Percentiles rank a stretch among this genome's conserved stretches.
phyloP scores from a whole-genome alignment of 1,284 basidiomycete species.

The Ustilago esculenta region DNA sequence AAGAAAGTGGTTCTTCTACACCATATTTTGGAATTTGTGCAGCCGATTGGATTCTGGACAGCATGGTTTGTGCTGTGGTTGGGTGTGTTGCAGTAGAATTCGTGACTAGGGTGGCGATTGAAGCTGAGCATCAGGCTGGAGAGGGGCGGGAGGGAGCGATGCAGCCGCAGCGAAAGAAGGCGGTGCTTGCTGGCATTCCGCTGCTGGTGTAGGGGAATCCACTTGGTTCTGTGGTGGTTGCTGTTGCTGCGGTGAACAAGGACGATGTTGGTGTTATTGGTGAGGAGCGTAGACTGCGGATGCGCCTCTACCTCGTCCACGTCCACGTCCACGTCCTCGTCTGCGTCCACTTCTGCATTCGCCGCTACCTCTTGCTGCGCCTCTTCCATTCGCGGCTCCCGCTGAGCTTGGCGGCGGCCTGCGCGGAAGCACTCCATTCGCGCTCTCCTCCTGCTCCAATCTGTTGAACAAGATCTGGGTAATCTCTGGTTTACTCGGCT shows the following conservation, averaged over 20 bases:
- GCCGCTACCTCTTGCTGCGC: slow-evolving; percentile 7
- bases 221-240: background rate
- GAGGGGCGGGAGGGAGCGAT: slow-evolving; percentile 6
- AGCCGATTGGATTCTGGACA: too few relatives aligned
- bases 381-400: slow-evolving; percentile 12
- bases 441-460: slow-evolving; percentile 10
- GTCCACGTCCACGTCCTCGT: slow-evolving; percentile 1
- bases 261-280: slow-evolving; percentile 13
- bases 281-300: slow-evolving; percentile 28
- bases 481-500: slow-evolving; percentile 21
- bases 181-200: background rate
- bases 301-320: slow-evolving; percentile 7
- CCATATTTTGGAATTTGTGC: background rate
- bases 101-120: too few relatives aligned
- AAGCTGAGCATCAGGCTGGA: too few relatives aligned
- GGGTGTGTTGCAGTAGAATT: too few relatives aligned
- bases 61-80: background rate
- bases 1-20: background rate
- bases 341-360: slow-evolving; percentile 2
- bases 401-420: slow-evolving; percentile 18
- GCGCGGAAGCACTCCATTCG: slow-evolving; percentile 23
- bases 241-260: background rate
- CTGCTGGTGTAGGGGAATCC: background rate
- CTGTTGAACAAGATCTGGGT: slow-evolving; percentile 17
- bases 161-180: slow-evolving; percentile 27